Percentiles rank a stretch among this genome's conserved stretches.
phyloP scores from a whole-genome alignment of 176 grass and related monocot species.

The Musa troglodytarum region DNA sequence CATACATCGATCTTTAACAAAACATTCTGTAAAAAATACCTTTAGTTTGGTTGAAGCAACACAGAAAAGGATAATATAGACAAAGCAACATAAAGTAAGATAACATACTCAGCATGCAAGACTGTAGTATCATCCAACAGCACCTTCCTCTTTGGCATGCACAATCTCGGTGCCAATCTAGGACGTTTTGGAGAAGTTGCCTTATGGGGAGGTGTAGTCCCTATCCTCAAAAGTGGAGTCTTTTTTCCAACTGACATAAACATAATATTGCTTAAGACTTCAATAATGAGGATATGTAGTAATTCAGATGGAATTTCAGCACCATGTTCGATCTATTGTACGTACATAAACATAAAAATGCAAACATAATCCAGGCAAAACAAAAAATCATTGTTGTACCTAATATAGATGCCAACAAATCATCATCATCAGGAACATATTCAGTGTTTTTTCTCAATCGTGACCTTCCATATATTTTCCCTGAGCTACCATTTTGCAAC shows the following conservation, averaged over 20 bases:
- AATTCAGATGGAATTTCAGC: background rate
- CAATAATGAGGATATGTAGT: background rate
- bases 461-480: constrained; percentile 48
- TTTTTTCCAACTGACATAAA: constrained; percentile 65
- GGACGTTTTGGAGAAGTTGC: constrained; percentile 60
- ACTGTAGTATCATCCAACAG: constrained; percentile 85
- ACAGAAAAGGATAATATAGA: background rate
- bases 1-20: background rate
- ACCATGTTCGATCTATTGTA: background rate
- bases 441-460: constrained; percentile 47
- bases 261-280: constrained; percentile 24
- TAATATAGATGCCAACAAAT: constrained; percentile 91
- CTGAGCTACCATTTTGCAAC: constrained; percentile 57
- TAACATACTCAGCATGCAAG: constrained; percentile 94
- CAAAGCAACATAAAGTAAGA: constrained; percentile 14
- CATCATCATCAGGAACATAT: constrained; percentile 61
- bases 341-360: background rate
- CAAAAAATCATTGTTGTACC: constrained; percentile 34
- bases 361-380: background rate
- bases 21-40: background rate
- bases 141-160: constrained; percentile 68
- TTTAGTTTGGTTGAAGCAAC: background rate
- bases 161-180: constrained; percentile 40
- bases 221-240: constrained; percentile 64
- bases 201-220: constrained; percentile 49